phyloP scores from a whole-genome alignment of 495 filamentous ascomycete species.

The Aspergillus carlsbadensis region DNA sequence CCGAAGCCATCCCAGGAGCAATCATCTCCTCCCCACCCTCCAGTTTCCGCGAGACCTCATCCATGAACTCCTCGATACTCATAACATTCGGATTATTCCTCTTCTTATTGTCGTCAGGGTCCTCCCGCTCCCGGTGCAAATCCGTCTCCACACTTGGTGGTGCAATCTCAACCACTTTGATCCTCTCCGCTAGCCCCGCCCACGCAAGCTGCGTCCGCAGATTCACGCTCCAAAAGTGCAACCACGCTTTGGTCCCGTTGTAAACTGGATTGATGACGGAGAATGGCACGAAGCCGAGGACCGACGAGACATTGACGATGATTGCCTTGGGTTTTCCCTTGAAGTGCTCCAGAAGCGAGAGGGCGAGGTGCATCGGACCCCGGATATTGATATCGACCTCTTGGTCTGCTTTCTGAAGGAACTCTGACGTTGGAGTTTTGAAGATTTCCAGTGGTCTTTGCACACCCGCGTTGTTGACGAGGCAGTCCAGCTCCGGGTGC shows the following conservation, averaged over 20 bases:
- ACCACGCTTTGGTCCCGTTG: constrained; percentile 48
- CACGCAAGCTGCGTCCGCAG: constrained; percentile 39
- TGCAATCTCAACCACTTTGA: constrained; percentile 46
- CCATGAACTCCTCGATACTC: constrained; percentile 47
- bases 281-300: constrained; percentile 43
- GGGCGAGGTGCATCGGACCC: constrained; percentile 48
- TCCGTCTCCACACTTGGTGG: constrained; percentile 49
- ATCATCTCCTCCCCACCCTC: constrained; percentile 39
- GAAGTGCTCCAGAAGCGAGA: constrained; percentile 43
- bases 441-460: constrained; percentile 25
- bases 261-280: constrained; percentile 48
- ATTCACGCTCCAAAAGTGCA: constrained; percentile 49
- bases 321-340: constrained; percentile 26
- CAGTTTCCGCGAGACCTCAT: constrained; percentile 32
- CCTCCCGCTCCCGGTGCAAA: constrained; percentile 46
- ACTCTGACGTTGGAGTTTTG: constrained; percentile 10
- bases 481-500: constrained; percentile 47
- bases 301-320: constrained; percentile 48
- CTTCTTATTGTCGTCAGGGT: constrained; percentile 54
- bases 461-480: constrained; percentile 41
- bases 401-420: constrained; percentile 42
- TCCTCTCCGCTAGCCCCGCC: constrained; percentile 21
- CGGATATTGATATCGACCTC: constrained; percentile 51
- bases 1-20: constrained; percentile 24
- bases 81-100: constrained; percentile 40